phyloP scores from a whole-genome alignment of 2,329 filamentous ascomycete genomes.

The Colletotrichum siamense region DNA sequence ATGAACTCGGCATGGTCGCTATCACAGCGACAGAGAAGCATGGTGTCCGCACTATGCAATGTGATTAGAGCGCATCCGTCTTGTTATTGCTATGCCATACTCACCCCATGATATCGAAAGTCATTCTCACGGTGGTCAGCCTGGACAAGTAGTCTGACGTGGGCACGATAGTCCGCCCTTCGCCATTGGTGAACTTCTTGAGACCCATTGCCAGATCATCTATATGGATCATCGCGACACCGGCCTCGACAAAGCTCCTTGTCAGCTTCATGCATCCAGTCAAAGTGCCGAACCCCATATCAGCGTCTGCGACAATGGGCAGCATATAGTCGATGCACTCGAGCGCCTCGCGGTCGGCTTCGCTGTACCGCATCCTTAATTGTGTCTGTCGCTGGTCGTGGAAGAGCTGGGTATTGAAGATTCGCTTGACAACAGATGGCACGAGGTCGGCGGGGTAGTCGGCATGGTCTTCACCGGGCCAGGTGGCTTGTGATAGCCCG shows the following conservation, averaged over 20 bases:
- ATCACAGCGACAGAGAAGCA: slow-evolving; percentile 43
- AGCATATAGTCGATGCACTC: slow-evolving; percentile 44
- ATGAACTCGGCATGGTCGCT: slow-evolving; percentile 43
- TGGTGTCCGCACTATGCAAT: slow-evolving; percentile 32
- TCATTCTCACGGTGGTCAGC: slow-evolving; percentile 39
- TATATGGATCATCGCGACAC: slow-evolving; percentile 47
- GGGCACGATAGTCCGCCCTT: slow-evolving; percentile 44
- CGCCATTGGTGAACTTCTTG: slow-evolving; percentile 47
- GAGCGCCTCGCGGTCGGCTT: slow-evolving; percentile 32
- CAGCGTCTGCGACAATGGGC: slow-evolving; percentile 45
- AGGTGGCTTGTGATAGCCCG: slow-evolving; percentile 39
- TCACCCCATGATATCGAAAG: slow-evolving; percentile 43
- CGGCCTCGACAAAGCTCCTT: slow-evolving; percentile 44
- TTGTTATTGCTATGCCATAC: neutral
- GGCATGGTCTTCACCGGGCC: slow-evolving; percentile 44
- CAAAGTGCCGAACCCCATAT: slow-evolving; percentile 47
- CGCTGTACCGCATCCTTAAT: slow-evolving; percentile 35
- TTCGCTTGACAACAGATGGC: slow-evolving; percentile 42
- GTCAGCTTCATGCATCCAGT: slow-evolving; percentile 45
- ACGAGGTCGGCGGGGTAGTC: slow-evolving; percentile 48
- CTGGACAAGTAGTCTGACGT: slow-evolving; percentile 42
- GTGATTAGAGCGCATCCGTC: too few species aligned
- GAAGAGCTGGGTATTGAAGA: slow-evolving; percentile 45
- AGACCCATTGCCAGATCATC: slow-evolving; percentile 47
- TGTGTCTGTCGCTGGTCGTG: slow-evolving; percentile 45